phyloP scores from a whole-genome alignment of 2,329 filamentous ascomycete species.

The Ascochyta rabiei region DNA sequence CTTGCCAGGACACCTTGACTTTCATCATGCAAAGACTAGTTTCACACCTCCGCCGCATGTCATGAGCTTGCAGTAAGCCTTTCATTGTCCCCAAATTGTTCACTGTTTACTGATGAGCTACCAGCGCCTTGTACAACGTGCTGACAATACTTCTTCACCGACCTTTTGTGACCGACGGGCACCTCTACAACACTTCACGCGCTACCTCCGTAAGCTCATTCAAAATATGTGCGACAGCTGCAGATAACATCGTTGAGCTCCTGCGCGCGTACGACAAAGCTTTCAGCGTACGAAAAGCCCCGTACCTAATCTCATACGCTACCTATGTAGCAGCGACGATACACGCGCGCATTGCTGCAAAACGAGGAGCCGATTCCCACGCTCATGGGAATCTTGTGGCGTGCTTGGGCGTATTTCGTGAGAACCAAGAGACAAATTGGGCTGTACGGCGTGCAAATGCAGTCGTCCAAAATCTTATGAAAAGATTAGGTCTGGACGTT shows the following conservation, averaged over 20 bases:
- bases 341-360: constrained; percentile 57
- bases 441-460: constrained; percentile 55
- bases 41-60: constrained; percentile 47
- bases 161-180: constrained; percentile 59
- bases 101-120: neutral
- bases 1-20: constrained; percentile 53
- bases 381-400: constrained; percentile 45
- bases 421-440: constrained; percentile 59
- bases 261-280: constrained; percentile 53
- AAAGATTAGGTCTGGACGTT: constrained; percentile 39
- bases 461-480: constrained; percentile 56
- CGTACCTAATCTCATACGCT: constrained; percentile 63
- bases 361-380: constrained; percentile 49
- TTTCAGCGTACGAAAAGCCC: constrained; percentile 56
- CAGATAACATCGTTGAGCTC: constrained; percentile 53
- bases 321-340: constrained; percentile 63
- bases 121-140: constrained; percentile 56
- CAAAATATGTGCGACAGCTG: constrained; percentile 55
- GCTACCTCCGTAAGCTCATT: constrained; percentile 53
- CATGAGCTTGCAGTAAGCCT: constrained; percentile 32
- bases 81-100: neutral
- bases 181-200: constrained; percentile 52
- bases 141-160: constrained; percentile 61
- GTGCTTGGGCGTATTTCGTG: constrained; percentile 55
- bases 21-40: constrained; percentile 39